Evolutionary conservation across 73 alveolate genomes (phyloP).

Genomic region (Stentor roeselii): DNA sequence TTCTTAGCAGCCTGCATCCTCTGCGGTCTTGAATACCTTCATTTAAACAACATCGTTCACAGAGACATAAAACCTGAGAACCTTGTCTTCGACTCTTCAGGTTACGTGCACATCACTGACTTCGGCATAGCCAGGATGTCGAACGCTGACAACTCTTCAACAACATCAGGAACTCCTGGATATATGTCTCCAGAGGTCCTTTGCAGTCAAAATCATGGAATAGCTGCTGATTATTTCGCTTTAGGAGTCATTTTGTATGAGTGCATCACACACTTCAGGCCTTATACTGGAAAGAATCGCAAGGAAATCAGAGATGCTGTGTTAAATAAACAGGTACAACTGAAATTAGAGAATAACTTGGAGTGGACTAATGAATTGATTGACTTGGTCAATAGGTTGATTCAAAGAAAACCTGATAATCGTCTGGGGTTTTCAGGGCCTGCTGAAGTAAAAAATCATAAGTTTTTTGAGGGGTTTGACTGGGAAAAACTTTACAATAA

Average conservation of each 20-base stretch:
- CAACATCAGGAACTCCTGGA: background rate
- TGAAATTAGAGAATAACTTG: too few species aligned
- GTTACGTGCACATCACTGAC: background rate
- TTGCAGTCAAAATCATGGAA: background rate
- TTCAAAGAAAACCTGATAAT: conserved; percentile 79
- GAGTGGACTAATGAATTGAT: too few species aligned
- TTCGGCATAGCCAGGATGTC: background rate
- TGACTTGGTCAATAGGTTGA: too few species aligned
- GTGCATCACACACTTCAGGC: background rate
- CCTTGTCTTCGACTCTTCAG: conserved; percentile 14
- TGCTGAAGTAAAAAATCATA: conserved; percentile 77
- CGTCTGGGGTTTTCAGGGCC: conserved; percentile 88
- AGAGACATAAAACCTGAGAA: conserved; percentile 50
- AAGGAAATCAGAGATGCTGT: background rate
- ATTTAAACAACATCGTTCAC: conserved; percentile 21
- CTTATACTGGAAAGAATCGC: background rate
- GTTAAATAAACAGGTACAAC: too few species aligned
- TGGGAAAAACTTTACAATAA: conserved; percentile 84
- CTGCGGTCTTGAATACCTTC: conserved; percentile 24
- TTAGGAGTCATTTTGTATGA: conserved; percentile 25
- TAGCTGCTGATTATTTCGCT: conserved; percentile 31
- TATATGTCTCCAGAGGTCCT: background rate
- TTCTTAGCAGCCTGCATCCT: background rate
- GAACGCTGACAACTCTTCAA: background rate
- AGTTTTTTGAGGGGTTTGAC: conserved; percentile 76